Base-by-base conservation (phyloP, 225 moss, liverwort and hornwort species). In the Ulota crispa region DNA sequence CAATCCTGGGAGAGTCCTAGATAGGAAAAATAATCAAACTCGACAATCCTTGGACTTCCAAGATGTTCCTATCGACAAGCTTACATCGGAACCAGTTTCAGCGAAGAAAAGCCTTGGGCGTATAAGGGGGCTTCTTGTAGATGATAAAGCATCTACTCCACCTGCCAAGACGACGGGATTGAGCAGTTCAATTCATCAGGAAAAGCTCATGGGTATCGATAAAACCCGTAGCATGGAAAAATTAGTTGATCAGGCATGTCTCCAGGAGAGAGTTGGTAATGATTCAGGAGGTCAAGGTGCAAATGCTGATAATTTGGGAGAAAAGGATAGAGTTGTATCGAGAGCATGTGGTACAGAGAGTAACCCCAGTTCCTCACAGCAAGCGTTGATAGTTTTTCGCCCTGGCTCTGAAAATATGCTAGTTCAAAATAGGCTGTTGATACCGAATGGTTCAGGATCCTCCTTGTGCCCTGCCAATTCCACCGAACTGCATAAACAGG, bases 401-500 rank as follows among this genome's bases (percentile, higher is more conserved):
- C 28, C 21, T 27, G 23, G 30, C 34, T 21, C 14, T 71, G 39
- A 26, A 66, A 75, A 62, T 64, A 32, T 37, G 47, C 14, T 60
- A 10, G 69, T 36, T 30, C 26, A 37, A 54, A 76, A 43, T 75
- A 59, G 32, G 26, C 43, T 76, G 60, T 54, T 32, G 62, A 20
- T 34, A 61, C 12, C 14, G 24, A 70, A 55, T 62, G 42, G 62
- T 63, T 20, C 45, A 70, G 70, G 16, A 70, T 47, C 47, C 47
- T 70, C 8, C 47, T 16, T 26, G 9, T 27, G 13, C 18, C 70
- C 47, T 69, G 61, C 20, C 20, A 72, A 42, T 37, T 37, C 82
- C 14, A 68, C 73, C 31, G 61, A 75, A 14, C 78, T 75, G 62
- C 74, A 73, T 37, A 64, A 77, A 67, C 83, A 80, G 56, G 13